A percentile compares a stretch with the other conserved stretches of the same genome.
phyloP scores from a whole-genome alignment of 2,329 filamentous ascomycete genomes.

The Aspergillus pseudotamarii region DNA sequence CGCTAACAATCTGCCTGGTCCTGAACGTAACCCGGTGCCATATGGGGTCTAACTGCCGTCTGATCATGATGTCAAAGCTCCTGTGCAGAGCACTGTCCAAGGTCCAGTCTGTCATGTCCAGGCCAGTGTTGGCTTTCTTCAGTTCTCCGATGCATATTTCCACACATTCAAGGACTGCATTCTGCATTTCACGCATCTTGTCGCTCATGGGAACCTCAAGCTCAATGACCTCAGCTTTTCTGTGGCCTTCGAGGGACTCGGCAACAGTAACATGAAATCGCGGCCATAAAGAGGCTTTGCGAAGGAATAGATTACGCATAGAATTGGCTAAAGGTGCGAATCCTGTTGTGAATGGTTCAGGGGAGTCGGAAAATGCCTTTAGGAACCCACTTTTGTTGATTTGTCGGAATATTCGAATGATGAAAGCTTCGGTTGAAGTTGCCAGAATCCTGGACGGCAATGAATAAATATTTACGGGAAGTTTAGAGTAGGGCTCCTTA shows the following conservation, averaged over 20 bases:
- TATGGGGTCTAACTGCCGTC: conserved; percentile 89
- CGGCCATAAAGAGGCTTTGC: conserved; percentile 87
- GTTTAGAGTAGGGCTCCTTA: conserved; percentile 24
- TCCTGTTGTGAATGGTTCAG: conserved; percentile 84
- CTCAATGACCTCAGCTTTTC: conserved; percentile 95
- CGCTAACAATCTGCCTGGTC: conserved; percentile 90
- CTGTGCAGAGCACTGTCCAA: conserved; percentile 88
- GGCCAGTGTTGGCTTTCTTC: conserved; percentile 82
- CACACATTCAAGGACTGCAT: conserved; percentile 92
- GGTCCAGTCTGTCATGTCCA: conserved; percentile 98
- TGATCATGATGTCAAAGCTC: conserved; percentile 86
- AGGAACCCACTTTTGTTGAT: conserved; percentile 92
- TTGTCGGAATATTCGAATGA: conserved; percentile 88
- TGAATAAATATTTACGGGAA: conserved; percentile 12
- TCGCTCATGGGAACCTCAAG: conserved; percentile 96
- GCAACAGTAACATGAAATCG: conserved; percentile 91
- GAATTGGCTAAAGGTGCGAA: conserved; percentile 87
- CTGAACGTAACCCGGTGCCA: conserved; percentile 97
- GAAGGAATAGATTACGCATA: conserved; percentile 89
- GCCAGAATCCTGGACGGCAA: conserved; percentile 64
- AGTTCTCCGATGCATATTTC: conserved; percentile 92
- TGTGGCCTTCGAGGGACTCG: conserved; percentile 83
- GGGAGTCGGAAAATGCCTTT: conserved; percentile 93
- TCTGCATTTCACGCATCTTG: conserved; percentile 89
- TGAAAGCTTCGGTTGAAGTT: conserved; percentile 92